phyloP scores from a whole-genome alignment of 2,329 filamentous ascomycete genomes.

The Zarea fungicola region DNA sequence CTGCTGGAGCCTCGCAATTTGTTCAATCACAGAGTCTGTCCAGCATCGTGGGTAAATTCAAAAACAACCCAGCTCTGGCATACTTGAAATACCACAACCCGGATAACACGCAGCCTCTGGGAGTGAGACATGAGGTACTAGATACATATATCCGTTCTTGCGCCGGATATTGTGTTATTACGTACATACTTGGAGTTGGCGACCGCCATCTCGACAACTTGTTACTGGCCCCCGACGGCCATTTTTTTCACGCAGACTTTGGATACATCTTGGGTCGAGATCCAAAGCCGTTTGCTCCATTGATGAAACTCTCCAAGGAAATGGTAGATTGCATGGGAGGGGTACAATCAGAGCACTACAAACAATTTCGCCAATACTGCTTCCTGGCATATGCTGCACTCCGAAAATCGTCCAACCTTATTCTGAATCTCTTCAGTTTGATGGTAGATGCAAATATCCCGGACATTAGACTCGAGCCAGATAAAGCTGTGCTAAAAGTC shows the following conservation, averaged over 20 bases:
- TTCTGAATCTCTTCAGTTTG: conserved; percentile 89
- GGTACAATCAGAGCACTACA: conserved; percentile 71
- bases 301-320: conserved; percentile 95
- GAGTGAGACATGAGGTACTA: conserved; percentile 85
- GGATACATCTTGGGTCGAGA: conserved; percentile 96
- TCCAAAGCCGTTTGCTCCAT: conserved; percentile 92
- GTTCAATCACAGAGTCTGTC: conserved; percentile 82
- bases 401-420: conserved; percentile 82
- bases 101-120: conserved; percentile 72
- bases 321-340: conserved; percentile 99
- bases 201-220: conserved; percentile 96
- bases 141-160: conserved; percentile 95
- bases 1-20: conserved; percentile 88
- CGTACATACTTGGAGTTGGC: conserved; percentile 92
- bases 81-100: conserved; percentile 89
- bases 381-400: conserved; percentile 91
- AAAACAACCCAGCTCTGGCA: conserved; percentile 64
- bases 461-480: conserved; percentile 85
- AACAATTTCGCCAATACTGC: conserved; percentile 89
- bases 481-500: conserved; percentile 92
- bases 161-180: conserved; percentile 97
- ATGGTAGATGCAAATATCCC: conserved; percentile 98
- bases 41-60: conserved; percentile 77
- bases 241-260: conserved; percentile 98
- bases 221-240: conserved; percentile 79